These are phyloP conservation scores for Tylopilus balloui DNA, from an alignment of 768 basidiomycete genomes.

Conservation along the genomic window DNA sequence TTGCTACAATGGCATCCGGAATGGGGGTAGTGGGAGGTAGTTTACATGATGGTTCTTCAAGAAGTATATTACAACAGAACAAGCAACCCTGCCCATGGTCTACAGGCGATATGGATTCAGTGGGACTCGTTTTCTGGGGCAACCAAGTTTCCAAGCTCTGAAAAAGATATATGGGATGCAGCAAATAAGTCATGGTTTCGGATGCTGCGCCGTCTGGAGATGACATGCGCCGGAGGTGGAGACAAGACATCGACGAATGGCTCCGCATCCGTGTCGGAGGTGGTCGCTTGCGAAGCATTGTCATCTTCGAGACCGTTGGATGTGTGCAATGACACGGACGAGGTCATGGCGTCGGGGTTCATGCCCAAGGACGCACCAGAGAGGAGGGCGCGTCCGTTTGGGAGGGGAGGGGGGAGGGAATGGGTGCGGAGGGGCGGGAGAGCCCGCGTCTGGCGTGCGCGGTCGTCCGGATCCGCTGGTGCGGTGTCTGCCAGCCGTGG, in stretches of 20 bases:
- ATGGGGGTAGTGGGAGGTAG: neutral
- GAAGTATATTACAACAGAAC: neutral
- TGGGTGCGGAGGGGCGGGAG: constrained; percentile 7
- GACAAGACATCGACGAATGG: constrained; percentile 20
- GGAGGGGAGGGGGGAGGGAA: constrained; percentile 9
- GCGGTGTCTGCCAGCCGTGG: neutral
- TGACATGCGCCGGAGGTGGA: constrained; percentile 7
- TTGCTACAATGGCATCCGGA: constrained; percentile 10
- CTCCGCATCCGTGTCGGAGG: constrained; percentile 9
- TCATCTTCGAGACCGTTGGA: neutral
- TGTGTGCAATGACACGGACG: neutral
- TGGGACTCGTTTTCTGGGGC: constrained; percentile 1
- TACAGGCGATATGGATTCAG: neutral
- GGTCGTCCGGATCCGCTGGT: neutral
- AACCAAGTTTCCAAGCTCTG: constrained; percentile 25
- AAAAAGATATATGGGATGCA: constrained; percentile 24
- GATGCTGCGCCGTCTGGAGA: constrained; percentile 16
- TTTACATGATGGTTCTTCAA: neutral
- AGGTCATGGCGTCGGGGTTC: neutral
- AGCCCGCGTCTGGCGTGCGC: neutral
- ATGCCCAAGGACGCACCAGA: neutral
- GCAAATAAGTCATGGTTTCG: constrained; percentile 26
- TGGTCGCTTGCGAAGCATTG: neutral
- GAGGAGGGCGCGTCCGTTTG: constrained; percentile 1
- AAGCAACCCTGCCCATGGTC: neutral